Evolutionary conservation across 78 protist species (phyloP).

Genomic region (Cyanophora paradoxa): DNA sequence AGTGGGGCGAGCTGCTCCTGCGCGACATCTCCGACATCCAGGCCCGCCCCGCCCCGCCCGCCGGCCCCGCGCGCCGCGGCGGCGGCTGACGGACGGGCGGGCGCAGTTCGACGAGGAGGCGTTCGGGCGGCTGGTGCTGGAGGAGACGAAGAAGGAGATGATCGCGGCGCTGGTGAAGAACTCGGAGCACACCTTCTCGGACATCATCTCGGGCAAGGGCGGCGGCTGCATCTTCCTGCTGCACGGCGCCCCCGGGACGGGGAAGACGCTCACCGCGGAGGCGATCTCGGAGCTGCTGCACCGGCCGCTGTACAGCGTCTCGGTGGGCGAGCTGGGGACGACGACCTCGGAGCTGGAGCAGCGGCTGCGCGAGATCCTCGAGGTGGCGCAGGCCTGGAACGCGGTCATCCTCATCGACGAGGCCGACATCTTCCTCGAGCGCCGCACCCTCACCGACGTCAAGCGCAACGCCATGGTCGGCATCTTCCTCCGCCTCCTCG

Average conservation of each 20-base stretch:
- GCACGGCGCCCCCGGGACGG: constrained; percentile 6
- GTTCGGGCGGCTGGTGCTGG: constrained; percentile 19
- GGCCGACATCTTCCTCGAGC: constrained; percentile 39
- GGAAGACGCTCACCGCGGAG: constrained; percentile 46
- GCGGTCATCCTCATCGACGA: constrained; percentile 20
- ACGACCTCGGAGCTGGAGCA: constrained; percentile 13
- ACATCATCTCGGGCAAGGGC: constrained; percentile 36
- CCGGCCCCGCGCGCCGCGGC: too few species aligned
- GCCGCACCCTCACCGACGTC: constrained; percentile 20
- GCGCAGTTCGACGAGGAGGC: constrained; percentile 21
- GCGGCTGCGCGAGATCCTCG: constrained; percentile 16
- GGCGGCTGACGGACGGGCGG: too few species aligned
- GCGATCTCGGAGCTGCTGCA: constrained; percentile 36
- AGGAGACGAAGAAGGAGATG: constrained; percentile 3
- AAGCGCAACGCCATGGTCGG: constrained; percentile 26
- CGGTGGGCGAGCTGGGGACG: constrained; percentile 37
- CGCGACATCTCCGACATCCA: neutral
- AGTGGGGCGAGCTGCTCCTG: constrained; percentile 20
- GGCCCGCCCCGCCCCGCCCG: too few species aligned
- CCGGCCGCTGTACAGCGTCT: constrained; percentile 36
- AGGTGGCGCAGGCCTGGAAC: neutral
- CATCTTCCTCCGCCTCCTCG: constrained; percentile 32
- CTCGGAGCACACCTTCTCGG: neutral
- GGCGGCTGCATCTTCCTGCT: constrained; percentile 34
- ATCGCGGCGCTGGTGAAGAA: constrained; percentile 4